Evolutionary conservation across 2,329 filamentous ascomycete genomes (phyloP), one percentile per base, ranked within the genome.

Genomic region (Hirsutella rhossiliensis): DNA sequence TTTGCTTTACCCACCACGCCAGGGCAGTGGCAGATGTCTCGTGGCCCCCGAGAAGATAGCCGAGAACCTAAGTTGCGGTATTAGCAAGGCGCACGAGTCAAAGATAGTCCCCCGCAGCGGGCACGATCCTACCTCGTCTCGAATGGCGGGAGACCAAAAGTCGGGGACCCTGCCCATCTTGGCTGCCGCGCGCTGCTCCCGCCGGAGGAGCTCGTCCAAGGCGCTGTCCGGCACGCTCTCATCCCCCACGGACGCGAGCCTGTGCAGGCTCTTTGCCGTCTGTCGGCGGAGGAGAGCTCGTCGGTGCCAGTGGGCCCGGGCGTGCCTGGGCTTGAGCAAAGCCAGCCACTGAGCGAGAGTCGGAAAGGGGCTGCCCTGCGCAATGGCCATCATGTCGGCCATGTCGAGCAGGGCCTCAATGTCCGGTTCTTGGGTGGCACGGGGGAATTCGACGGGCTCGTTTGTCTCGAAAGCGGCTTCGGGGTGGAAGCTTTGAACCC

Each of bases 141-240:
- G 49, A n/a, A 66, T 61, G 12, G 47, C 48, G 1, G 50, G 50
- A 0, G 58, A 61, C 43, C 59, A 54, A 42, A 61, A 64, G 18
- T 61, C 46, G 0, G 62, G 57, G 6, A 47, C 27, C 19, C 63
- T 52, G 1, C 51, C 57, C 11, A 47, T 51, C 47, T 57, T 62
- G 38, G 54, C 48, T 0, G 63, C 62, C 3, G 53, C 47, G 15
- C 50, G 47, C 45, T 54, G 55, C 49, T 65, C 63, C 11, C 62
- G 49, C 45, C 54, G 52, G 2, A 66, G 44, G 5, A 66, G 53
- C 34, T 63, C 54, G 46, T 66, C 62, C 19, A 59, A 48, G 1
- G 57, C 57, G 38, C 51, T 56, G 38, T 52, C 46, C 12, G 44
- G 47, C 12, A 43, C 46, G 12, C 20, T 36, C 15, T 30, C 40